A percentile compares a stretch with the other conserved stretches of the same genome.
Conservation (phyloP, 768 basidiomycete genomes). For the Kwoniella sp. region DNA sequence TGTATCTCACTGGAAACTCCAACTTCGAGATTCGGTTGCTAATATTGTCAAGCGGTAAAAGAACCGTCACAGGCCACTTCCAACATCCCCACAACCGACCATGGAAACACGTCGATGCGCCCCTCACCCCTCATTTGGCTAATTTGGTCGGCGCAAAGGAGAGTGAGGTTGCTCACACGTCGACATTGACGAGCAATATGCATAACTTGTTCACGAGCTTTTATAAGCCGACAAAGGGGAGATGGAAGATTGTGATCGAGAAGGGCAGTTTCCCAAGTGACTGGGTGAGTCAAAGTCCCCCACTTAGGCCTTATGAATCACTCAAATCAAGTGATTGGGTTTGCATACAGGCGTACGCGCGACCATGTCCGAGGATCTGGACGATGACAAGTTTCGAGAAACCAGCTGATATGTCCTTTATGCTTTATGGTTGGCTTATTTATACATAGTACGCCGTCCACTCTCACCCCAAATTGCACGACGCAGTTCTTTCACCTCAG, state of each 20-base stretch:
- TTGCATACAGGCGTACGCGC: too few relatives aligned
- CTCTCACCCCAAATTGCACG: slow-evolving; percentile 83
- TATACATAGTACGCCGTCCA: slow-evolving; percentile 99
- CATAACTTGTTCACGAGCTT: slow-evolving; percentile 94
- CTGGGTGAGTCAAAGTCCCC: slow-evolving; percentile 65
- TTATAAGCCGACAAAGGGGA: slow-evolving; percentile 79
- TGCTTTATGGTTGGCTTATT: too few relatives aligned
- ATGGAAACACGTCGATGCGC: slow-evolving; percentile 78
- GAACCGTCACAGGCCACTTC: slow-evolving; percentile 87
- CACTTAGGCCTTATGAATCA: too few relatives aligned
- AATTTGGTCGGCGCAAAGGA: slow-evolving; percentile 82
- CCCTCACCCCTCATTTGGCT: slow-evolving; percentile 72
- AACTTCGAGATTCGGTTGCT: too few relatives aligned
- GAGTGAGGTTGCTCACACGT: slow-evolving; percentile 92
- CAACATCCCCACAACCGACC: slow-evolving; percentile 78
- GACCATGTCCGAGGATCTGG: too few relatives aligned
- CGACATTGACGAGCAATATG: slow-evolving; percentile 89
- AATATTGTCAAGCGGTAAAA: slow-evolving; percentile 52
- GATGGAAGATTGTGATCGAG: slow-evolving; percentile 95
- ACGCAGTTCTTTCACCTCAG: slow-evolving; percentile 62
- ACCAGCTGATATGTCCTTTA: too few relatives aligned
- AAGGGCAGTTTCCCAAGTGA: slow-evolving; percentile 94
- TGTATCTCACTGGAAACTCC: too few relatives aligned
- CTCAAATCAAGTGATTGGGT: too few relatives aligned
- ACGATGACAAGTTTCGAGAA: too few relatives aligned